Percentiles rank a stretch among this genome's conserved stretches.
Conservation (phyloP, 495 filamentous ascomycete genomes). For the Pseudotulostoma volvatum region DNA sequence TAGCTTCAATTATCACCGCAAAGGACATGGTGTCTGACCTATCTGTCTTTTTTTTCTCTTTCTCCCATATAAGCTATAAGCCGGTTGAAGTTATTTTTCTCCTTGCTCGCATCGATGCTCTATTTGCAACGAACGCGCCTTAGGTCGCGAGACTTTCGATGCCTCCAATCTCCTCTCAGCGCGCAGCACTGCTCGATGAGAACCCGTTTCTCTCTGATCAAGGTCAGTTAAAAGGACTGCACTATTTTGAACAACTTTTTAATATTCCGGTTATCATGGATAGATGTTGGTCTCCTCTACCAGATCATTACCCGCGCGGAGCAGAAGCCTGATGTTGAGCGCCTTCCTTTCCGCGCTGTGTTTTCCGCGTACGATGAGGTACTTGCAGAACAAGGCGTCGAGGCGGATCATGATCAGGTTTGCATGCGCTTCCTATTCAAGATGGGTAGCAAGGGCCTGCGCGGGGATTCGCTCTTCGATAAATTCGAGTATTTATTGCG, state of each 20-base stretch:
- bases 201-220: conserved; percentile 43
- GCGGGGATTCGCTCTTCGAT: conserved; percentile 38
- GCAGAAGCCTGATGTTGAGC: conserved; percentile 42
- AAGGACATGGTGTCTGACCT: too few species aligned
- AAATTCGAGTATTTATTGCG: conserved; percentile 50
- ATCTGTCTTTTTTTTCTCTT: conserved; percentile 4
- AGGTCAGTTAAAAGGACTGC: conserved; percentile 28
- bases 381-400: conserved; percentile 46
- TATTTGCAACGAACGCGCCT: conserved; percentile 33
- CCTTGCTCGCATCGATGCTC: conserved; percentile 33
- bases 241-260: conserved; percentile 2
- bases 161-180: conserved; percentile 38
- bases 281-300: conserved; percentile 67
- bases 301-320: conserved; percentile 60
- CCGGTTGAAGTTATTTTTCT: too few species aligned
- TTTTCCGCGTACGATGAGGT: conserved; percentile 66
- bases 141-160: conserved; percentile 40
- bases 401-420: conserved; percentile 53
- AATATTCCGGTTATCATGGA: neutral
- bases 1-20: too few species aligned
- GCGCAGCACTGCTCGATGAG: conserved; percentile 33
- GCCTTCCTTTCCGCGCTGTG: conserved; percentile 57
- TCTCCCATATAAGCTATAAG: too few species aligned
- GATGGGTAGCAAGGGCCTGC: conserved; percentile 44
- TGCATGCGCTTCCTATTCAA: conserved; percentile 68